phyloP scores from a whole-genome alignment of 495 filamentous ascomycete species.

The Entonaema liquescens region DNA sequence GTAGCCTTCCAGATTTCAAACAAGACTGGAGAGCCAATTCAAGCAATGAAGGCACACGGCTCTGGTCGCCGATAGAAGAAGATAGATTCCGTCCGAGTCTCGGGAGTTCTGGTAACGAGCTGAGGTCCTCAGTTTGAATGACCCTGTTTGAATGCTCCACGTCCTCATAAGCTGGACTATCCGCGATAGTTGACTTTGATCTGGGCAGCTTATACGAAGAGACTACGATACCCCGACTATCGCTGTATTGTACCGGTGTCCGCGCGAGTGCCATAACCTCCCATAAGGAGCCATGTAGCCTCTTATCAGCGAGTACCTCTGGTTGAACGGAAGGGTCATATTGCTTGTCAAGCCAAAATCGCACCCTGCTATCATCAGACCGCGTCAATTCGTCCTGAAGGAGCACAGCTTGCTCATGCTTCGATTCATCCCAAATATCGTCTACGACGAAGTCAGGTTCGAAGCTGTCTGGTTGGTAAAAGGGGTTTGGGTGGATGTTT shows the following conservation, averaged over 20 bases:
- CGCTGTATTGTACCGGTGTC: conserved; percentile 45
- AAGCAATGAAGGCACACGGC: conserved; percentile 62
- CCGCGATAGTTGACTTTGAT: conserved; percentile 1
- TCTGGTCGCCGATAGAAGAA: conserved; percentile 1
- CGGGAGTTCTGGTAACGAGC: conserved; percentile 21
- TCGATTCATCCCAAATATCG: conserved; percentile 1
- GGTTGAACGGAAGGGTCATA: not conserved
- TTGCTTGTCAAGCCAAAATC: conserved; percentile 27
- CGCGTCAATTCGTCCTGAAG: not conserved
- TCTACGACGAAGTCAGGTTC: not conserved
- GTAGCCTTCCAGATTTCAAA: conserved; percentile 31
- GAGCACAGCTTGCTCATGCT: not conserved
- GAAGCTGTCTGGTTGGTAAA: conserved; percentile 47
- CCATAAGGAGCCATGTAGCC: conserved; percentile 8
- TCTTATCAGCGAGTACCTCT: not conserved
- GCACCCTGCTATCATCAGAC: not conserved
- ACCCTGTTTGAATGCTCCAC: not conserved
- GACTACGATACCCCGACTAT: conserved; percentile 40
- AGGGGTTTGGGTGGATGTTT: conserved; percentile 59
- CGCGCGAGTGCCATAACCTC: conserved; percentile 26
- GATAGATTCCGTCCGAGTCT: not conserved
- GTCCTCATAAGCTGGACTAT: not conserved
- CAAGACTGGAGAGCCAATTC: conserved; percentile 64
- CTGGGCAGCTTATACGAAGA: conserved; percentile 41
- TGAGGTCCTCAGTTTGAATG: conserved; percentile 36